Evolutionary conservation across 352 stramenopile genomes (phyloP), one percentile per base, ranked within the genome.

Genomic region (Pythium utonaiense): DNA sequence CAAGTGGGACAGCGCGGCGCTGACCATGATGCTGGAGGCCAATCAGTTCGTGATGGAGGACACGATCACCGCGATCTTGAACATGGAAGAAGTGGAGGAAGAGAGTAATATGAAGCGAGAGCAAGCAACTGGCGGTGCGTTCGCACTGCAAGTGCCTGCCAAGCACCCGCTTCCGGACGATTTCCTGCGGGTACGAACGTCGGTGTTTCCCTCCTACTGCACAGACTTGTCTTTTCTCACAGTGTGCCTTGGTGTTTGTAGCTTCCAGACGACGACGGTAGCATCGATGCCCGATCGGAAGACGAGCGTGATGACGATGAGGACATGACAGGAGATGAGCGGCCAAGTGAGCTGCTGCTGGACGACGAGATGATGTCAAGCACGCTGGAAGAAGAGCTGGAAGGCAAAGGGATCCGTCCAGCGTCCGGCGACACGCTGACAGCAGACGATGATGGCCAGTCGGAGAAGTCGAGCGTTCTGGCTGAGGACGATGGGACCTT

Each of bases 11-110:
- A 53, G 64, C 13, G 73, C 72, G 52, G 75, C 81, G 22, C 49
- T 95, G 60, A 73, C 84, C 19, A 75, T 89, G 25, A 72, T 95
- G 55, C 73, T 95, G 19, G 85, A 93, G 44, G 74, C 74, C 13
- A 88, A 91, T 57, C 74, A 67, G 10, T 93, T 80, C 38, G 73
- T 89, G 31, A 91, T 95, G 80, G 85, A 95, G 45, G 80, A 89
- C 12, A 80, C 85, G 9, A 95, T 95, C 57, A 75, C 83, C 12
- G 73, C 81, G 8, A 83, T 95, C 38, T 57, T 95, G 27, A 74
- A 75, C 21, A 92, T 95, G 81, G 83, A 95, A 54, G 71, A 83
- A 44, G 67, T 70, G 0, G 78, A 91, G 31, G 69, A 71, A 24
- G 57, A 57, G 12, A 67, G 52, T 49, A 59, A 63, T 17, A 57